Conservation (phyloP, 176 grass and related monocot genomes). For the Luzula sylvatica region DNA sequence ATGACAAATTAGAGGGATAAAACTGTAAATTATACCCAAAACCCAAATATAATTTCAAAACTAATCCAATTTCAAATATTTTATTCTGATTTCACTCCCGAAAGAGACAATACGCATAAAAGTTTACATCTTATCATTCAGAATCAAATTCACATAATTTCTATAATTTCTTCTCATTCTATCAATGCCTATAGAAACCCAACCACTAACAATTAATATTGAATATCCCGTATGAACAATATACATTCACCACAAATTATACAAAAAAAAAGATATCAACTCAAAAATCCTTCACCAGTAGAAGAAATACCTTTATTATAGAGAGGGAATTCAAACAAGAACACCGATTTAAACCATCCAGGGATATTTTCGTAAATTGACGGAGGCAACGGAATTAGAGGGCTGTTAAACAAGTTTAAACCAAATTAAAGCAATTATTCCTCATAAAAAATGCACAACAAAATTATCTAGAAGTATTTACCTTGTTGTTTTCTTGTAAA, state of each 20-base stretch:
- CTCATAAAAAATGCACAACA: not conserved
- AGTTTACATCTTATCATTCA: too few relatives aligned
- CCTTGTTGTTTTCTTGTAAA: constrained; percentile 89
- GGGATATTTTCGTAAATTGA: constrained; percentile 57
- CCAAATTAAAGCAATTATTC: not conserved
- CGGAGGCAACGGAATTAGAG: constrained; percentile 74
- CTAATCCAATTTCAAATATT: too few relatives aligned
- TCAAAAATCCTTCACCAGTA: constrained; percentile 15
- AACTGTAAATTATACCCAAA: too few relatives aligned
- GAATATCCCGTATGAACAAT: too few relatives aligned
- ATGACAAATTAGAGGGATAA: constrained; percentile 12
- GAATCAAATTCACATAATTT: too few relatives aligned
- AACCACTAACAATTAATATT: too few relatives aligned
- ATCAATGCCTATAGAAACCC: too few relatives aligned
- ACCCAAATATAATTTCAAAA: too few relatives aligned
- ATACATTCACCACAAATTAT: not conserved
- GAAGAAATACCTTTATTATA: constrained; percentile 50
- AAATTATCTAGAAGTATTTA: not conserved
- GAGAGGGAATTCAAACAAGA: constrained; percentile 81
- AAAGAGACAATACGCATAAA: too few relatives aligned
- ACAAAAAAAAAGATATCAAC: not conserved
- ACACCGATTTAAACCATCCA: constrained; percentile 69
- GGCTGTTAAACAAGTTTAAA: constrained; percentile 35
- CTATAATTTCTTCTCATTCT: too few relatives aligned
- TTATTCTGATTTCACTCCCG: too few relatives aligned